phyloP scores from a whole-genome alignment of 106 monocot genomes.

The Acorus calamus region DNA sequence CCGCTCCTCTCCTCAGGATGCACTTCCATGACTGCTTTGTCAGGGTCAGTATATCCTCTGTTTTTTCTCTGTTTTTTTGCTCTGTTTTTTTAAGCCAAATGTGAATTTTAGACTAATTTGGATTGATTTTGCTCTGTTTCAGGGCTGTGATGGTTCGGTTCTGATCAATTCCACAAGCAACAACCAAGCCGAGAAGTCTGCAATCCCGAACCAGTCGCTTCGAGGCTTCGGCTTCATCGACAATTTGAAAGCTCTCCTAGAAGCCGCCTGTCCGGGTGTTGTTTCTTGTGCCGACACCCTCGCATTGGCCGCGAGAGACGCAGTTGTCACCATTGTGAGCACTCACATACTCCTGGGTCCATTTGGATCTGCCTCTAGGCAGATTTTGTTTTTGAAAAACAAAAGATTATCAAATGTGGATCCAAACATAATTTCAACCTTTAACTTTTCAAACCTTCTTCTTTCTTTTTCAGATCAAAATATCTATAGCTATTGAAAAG shows the following conservation, averaged over 20 bases:
- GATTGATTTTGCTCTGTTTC: not conserved
- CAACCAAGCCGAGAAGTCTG: conserved; percentile 44
- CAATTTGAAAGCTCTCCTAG: conserved; percentile 27
- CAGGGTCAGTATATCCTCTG: conserved; percentile 7
- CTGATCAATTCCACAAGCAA: conserved; percentile 32
- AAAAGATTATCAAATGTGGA: no score
- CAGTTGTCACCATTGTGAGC: conserved; percentile 34
- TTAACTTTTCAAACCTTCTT: no score
- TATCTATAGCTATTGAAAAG: no score
- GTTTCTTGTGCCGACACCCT: conserved; percentile 61
- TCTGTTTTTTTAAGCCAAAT: not conserved
- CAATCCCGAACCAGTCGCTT: conserved; percentile 25
- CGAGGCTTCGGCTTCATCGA: conserved; percentile 53
- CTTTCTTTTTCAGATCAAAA: no score
- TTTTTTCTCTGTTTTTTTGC: not conserved
- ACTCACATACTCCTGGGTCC: not conserved
- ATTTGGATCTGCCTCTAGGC: no score
- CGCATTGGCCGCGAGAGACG: conserved; percentile 40
- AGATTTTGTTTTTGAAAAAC: no score
- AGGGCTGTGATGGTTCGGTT: conserved; percentile 62
- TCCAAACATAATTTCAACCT: no score
- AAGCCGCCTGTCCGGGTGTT: conserved; percentile 39
- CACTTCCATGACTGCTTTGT: conserved; percentile 71
- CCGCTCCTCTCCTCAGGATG: conserved; percentile 33
- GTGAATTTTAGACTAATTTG: not conserved